Evolutionary conservation across 495 filamentous ascomycete genomes (phyloP), one percentile per base, ranked within the genome.

Genomic region (Sabuloglossum arenarium): DNA sequence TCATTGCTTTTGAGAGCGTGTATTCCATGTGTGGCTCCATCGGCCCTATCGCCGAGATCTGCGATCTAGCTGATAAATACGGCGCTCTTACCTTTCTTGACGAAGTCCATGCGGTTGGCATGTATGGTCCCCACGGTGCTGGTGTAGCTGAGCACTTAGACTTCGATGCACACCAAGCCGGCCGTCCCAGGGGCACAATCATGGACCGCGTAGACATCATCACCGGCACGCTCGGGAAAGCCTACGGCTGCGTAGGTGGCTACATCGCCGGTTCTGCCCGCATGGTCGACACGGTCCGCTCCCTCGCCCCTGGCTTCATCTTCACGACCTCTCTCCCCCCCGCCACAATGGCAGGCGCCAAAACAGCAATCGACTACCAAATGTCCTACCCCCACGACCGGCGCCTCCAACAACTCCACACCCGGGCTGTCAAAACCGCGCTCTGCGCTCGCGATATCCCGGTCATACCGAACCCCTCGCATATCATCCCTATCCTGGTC

Each of bases 11-110:
- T 60, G 91, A 98, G 70, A 93, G 85, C 19, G 91, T 98, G 25
- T 98, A 98, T 70, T 91, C 85, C 71, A 98, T 98, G 91, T 98
- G 93, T 68, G 91, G 91, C 58, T 93, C 86, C 24, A 84, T 98
- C 65, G 93, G 86, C 0, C 93, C 91, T 3, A 97, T 98, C 59
- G 86, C 87, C 69, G 79, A 84, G 65, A 97, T 98, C 56, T 94
- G 88, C 66, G 88, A 97, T 66, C 73, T 98, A 25, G 88, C 91
- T 14, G 88, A 97, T 55, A 95, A 94, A 69, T 98, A 98, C 68
- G 91, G 91, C 59, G 91, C 91, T 29, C 78, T 98, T 60, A 98
- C 91, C 61, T 97, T 98, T 69, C 71, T 95, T 66, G 91, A 98
- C 65, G 91, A 98, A 75, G 91, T 98, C 51, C 91, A 98, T 68